Conservation (phyloP, 2,329 filamentous ascomycete genomes). For the Epichloe brachyelytri region DNA sequence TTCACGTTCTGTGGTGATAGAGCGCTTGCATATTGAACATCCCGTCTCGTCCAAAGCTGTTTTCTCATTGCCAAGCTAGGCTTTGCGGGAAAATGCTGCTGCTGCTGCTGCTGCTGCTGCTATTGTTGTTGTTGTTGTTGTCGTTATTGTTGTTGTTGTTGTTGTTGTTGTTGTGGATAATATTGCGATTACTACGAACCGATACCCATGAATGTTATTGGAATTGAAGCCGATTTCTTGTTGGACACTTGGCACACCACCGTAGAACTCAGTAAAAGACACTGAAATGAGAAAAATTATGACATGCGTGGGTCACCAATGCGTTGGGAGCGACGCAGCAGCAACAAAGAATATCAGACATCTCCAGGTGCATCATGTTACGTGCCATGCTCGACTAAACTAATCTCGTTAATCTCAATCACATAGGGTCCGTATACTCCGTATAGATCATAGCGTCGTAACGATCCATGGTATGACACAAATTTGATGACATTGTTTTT, state of each 20-base stretch:
- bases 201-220: no score
- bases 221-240: no score
- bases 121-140: background rate
- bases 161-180: no score
- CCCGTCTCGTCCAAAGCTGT: no score
- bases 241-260: no score
- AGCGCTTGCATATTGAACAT: background rate
- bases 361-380: no score
- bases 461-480: background rate
- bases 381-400: background rate
- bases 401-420: background rate
- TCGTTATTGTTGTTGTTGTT: accelerated
- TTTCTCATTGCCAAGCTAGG: background rate
- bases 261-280: no score
- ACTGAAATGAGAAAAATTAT: no score
- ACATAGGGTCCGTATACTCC: background rate
- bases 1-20: background rate
- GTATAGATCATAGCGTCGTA: background rate
- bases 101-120: background rate
- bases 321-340: no score
- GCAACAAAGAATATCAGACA: no score
- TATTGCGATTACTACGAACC: no score
- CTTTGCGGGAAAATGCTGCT: background rate
- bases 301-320: no score
- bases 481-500: background rate